These are phyloP conservation scores for Pulchroboletus neoregius DNA, from an alignment of 1,284 basidiomycete genomes.

Conservation along the genomic window DNA sequence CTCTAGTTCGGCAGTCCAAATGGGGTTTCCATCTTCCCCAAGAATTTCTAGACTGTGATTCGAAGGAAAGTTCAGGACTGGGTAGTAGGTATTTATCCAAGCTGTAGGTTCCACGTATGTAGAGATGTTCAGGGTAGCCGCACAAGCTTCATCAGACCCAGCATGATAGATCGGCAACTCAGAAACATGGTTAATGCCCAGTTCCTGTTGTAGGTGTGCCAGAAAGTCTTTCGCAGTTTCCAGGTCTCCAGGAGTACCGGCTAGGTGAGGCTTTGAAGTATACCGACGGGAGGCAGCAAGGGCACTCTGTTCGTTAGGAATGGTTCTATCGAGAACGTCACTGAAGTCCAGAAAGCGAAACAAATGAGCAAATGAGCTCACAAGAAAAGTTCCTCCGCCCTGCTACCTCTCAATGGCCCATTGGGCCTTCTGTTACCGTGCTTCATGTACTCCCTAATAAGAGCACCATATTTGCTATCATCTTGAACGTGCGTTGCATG, in stretches of 20 bases:
- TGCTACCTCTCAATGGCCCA: slow-evolving; percentile 20
- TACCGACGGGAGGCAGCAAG: slow-evolving; percentile 43
- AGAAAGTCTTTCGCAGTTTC: slow-evolving; percentile 50
- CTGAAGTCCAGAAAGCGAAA: background rate
- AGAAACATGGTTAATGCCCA: slow-evolving; percentile 37
- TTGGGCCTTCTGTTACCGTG: slow-evolving; percentile 13
- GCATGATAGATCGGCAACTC: slow-evolving; percentile 48
- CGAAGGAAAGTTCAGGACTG: slow-evolving; percentile 60
- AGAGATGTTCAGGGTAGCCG: slow-evolving; percentile 45
- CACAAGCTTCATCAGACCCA: slow-evolving; percentile 45
- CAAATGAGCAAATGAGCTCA: slow-evolving; percentile 11
- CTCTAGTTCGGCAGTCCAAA: slow-evolving; percentile 52
- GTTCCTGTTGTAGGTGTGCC: slow-evolving; percentile 43
- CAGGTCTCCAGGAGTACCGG: slow-evolving; percentile 48
- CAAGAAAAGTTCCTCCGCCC: slow-evolving; percentile 32
- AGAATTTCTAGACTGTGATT: slow-evolving; percentile 48
- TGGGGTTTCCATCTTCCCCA: slow-evolving; percentile 39
- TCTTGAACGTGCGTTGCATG: slow-evolving; percentile 7
- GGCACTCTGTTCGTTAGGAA: slow-evolving; percentile 47
- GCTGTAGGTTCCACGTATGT: slow-evolving; percentile 41
- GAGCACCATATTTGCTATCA: slow-evolving; percentile 12
- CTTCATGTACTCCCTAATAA: slow-evolving; percentile 22
- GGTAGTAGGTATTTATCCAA: slow-evolving; percentile 66
- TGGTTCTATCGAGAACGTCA: slow-evolving; percentile 34
- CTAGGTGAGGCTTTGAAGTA: slow-evolving; percentile 49